Conservation (phyloP, 2,329 filamentous ascomycete species). For the Aspergillus sp. region DNA sequence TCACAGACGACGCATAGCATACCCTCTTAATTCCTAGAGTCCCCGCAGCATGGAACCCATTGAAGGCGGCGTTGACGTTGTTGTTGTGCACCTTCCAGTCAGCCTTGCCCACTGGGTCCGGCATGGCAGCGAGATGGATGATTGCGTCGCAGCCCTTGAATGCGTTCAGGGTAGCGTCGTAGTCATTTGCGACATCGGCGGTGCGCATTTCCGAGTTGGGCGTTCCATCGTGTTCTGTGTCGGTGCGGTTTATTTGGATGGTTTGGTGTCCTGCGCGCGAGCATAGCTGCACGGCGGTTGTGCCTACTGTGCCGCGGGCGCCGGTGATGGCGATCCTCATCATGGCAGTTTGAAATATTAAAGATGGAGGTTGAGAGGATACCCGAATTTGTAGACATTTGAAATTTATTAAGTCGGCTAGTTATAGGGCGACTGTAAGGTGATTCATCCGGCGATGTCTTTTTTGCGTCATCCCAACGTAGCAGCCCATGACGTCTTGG, state of each 20-base stretch:
- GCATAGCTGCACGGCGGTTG: constrained; percentile 28
- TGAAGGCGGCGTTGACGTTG: constrained; percentile 41
- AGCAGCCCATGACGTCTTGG: too few relatives aligned
- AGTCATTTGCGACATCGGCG: constrained; percentile 34
- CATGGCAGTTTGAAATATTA: not conserved
- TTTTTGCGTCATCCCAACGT: too few relatives aligned
- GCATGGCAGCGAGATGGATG: constrained; percentile 41
- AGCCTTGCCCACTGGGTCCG: constrained; percentile 34
- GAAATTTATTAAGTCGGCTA: too few relatives aligned
- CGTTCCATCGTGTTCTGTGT: constrained; percentile 28
- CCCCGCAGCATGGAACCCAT: constrained; percentile 40
- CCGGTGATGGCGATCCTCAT: constrained; percentile 30
- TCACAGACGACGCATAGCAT: constrained; percentile 40
- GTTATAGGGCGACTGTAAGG: too few relatives aligned
- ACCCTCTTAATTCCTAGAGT: constrained; percentile 36
- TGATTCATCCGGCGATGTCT: too few relatives aligned
- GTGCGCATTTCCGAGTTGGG: constrained; percentile 35
- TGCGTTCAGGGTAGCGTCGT: constrained; percentile 30
- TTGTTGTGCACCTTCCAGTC: constrained; percentile 37
- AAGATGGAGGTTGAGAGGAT: not conserved
- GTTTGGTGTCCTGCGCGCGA: constrained; percentile 20
- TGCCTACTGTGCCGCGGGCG: constrained; percentile 35
- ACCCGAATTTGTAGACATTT: too few relatives aligned
- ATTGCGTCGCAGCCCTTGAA: constrained; percentile 39
- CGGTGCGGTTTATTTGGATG: constrained; percentile 24